A percentile compares a stretch with the other conserved stretches of the same genome.
Evolutionary conservation across 2,329 filamentous ascomycete genomes (phyloP).

Genomic region (Keithomyces neogunnii): DNA sequence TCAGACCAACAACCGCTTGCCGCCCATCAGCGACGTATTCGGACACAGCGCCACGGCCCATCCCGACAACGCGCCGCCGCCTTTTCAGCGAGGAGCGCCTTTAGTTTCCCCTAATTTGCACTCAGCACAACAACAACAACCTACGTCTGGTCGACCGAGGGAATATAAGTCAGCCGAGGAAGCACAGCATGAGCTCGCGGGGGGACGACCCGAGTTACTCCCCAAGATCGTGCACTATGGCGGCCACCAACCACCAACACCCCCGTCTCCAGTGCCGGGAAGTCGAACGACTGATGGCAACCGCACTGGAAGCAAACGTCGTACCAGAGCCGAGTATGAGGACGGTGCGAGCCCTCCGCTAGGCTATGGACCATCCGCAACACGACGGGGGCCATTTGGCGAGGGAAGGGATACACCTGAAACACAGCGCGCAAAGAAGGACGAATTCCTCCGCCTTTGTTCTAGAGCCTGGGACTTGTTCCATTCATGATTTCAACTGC

Average conservation of each 20-base stretch:
- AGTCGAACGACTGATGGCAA: constrained; percentile 37
- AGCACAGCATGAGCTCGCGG: constrained; percentile 80
- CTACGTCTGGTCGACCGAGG: constrained; percentile 56
- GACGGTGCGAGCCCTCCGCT: constrained; percentile 82
- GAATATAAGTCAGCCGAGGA: constrained; percentile 97
- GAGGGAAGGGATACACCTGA: constrained; percentile 78
- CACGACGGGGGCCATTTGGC: constrained; percentile 63
- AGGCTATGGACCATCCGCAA: constrained; percentile 59
- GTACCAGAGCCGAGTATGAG: constrained; percentile 85
- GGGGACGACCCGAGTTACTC: constrained; percentile 83
- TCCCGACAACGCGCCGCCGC: constrained; percentile 40
- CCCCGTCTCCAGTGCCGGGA: constrained; percentile 66
- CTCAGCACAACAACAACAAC: constrained; percentile 39
- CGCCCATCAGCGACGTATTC: constrained; percentile 92
- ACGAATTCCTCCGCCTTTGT: constrained; percentile 83
- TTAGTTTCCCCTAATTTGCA: constrained; percentile 73
- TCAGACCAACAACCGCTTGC: constrained; percentile 85
- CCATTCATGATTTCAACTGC: constrained; percentile 59
- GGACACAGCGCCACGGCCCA: constrained; percentile 64
- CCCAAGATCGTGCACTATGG: constrained; percentile 95
- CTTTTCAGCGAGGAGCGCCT: constrained; percentile 55
- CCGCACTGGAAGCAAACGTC: constrained; percentile 59
- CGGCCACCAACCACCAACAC: constrained; percentile 86
- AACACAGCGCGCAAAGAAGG: constrained; percentile 76
- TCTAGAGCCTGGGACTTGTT: constrained; percentile 93